Evolutionary conservation across 306 rosid genomes (phyloP).

Genomic region (Alnus glutinosa): DNA sequence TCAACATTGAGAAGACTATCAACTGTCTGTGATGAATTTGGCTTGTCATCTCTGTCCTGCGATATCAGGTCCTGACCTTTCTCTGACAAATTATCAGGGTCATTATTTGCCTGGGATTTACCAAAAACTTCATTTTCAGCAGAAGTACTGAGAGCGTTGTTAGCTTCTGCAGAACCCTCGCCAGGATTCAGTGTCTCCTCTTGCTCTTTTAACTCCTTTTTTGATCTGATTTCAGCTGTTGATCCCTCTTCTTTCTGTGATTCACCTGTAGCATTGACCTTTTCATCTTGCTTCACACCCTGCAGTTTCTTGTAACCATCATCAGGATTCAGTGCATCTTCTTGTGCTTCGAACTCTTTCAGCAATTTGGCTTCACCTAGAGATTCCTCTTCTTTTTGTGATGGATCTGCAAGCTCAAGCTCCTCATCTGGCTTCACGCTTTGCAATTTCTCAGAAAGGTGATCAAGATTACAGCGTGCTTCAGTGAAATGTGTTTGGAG

Average conservation of each 20-base stretch:
- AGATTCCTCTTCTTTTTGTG: conserved; percentile 23
- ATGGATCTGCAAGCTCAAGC: conserved; percentile 28
- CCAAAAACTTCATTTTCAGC: conserved; percentile 31
- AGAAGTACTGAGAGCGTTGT: conserved; percentile 19
- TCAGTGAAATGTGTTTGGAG: conserved; percentile 63
- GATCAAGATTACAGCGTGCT: conserved; percentile 52
- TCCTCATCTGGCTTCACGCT: conserved; percentile 48
- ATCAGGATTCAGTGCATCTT: conserved; percentile 30
- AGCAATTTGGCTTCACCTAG: conserved; percentile 30
- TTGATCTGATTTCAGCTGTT: conserved; percentile 15
- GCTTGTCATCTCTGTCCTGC: conserved; percentile 29
- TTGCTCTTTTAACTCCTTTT: conserved; percentile 24
- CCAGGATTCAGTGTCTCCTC: conserved; percentile 12
- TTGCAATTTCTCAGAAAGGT: conserved; percentile 57
- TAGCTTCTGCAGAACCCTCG: conserved; percentile 27
- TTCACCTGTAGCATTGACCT: conserved; percentile 10
- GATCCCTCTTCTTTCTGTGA: conserved; percentile 32
- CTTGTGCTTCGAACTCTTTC: conserved; percentile 28
- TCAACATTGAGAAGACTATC: conserved; percentile 31
- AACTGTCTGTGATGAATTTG: conserved; percentile 24
- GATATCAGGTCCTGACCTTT: conserved; percentile 27
- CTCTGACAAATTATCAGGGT: conserved; percentile 20
- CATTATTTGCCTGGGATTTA: conserved; percentile 22
- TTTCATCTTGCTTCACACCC: conserved; percentile 32
- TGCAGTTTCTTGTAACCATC: conserved; percentile 15